Conservation (phyloP, 2,329 filamentous ascomycete genomes). For the Trichophyton rubrum region DNA sequence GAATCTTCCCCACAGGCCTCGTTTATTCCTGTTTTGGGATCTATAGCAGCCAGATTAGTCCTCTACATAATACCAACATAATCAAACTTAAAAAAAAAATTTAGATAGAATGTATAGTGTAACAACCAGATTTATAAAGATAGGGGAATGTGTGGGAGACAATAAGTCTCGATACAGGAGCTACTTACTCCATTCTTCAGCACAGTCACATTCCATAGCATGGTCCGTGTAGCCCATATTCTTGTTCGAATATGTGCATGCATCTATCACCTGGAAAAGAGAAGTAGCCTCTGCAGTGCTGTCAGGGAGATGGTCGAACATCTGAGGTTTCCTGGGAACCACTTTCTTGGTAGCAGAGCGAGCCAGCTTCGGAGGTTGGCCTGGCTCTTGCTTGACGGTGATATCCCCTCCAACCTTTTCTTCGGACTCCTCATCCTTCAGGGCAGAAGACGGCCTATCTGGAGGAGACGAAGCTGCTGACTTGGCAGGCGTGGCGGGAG, state of each 20-base stretch:
- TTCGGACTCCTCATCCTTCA: conserved; percentile 34
- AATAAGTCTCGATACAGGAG: conserved; percentile 17
- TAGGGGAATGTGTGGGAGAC: conserved; percentile 5
- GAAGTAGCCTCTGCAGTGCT: conserved; percentile 62
- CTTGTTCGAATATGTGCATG: conserved; percentile 86
- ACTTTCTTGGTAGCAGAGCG: conserved; percentile 64
- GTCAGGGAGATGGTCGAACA: conserved; percentile 67
- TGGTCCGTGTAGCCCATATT: conserved; percentile 83
- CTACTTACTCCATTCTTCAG: conserved; percentile 81
- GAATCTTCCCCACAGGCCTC: conserved; percentile 88
- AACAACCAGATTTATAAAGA: neutral
- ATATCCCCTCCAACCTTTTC: conserved; percentile 49
- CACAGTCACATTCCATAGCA: conserved; percentile 89
- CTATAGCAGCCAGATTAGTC: conserved; percentile 23
- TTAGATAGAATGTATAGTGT: no score
- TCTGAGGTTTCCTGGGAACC: conserved; percentile 46
- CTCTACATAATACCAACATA: neutral
- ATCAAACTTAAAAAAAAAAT: neutral
- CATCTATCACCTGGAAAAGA: conserved; percentile 67
- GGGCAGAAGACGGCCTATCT: conserved; percentile 14
- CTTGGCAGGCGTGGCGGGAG: conserved; percentile 2
- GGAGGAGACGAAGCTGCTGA: neutral
- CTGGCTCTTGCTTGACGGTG: conserved; percentile 50
- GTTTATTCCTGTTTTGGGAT: conserved; percentile 47
- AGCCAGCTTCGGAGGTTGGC: conserved; percentile 57